Evolutionary conservation across 2,329 filamentous ascomycete genomes (phyloP).

Genomic region (Fusarium humuli): DNA sequence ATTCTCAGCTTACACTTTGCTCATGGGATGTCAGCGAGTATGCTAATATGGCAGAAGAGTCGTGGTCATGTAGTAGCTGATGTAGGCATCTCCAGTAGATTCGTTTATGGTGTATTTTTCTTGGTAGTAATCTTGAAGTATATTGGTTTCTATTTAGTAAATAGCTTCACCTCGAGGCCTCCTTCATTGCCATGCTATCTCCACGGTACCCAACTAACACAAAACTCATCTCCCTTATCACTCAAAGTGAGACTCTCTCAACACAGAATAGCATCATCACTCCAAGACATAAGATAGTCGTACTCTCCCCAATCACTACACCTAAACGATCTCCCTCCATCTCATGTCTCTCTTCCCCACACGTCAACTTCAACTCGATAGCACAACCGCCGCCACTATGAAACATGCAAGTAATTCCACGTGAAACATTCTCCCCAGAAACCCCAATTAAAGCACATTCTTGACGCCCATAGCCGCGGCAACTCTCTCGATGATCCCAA

Average conservation of each 20-base stretch:
- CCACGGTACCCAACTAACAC: background rate
- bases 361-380: slow-evolving; percentile 12
- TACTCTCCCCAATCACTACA: background rate
- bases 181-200: background rate
- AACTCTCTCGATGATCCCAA: background rate
- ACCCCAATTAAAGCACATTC: slow-evolving; percentile 11
- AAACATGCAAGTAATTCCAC: slow-evolving; percentile 15
- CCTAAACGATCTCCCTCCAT: background rate
- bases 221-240: too few relatives aligned
- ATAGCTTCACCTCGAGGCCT: background rate
- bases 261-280: background rate
- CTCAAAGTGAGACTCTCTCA: too few relatives aligned
- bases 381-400: slow-evolving; percentile 11
- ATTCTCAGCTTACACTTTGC: background rate
- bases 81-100: background rate
- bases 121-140: background rate
- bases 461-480: slow-evolving; percentile 1
- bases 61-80: too few relatives aligned
- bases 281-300: background rate
- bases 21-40: background rate
- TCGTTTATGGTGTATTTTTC: accelerated
- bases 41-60: accelerated
- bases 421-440: slow-evolving; percentile 30
- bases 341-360: slow-evolving; percentile 9
- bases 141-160: background rate